Evolutionary conservation across 495 filamentous ascomycete species (phyloP), one percentile per base, ranked within the genome.

Genomic region (Aspergillus hancockii): DNA sequence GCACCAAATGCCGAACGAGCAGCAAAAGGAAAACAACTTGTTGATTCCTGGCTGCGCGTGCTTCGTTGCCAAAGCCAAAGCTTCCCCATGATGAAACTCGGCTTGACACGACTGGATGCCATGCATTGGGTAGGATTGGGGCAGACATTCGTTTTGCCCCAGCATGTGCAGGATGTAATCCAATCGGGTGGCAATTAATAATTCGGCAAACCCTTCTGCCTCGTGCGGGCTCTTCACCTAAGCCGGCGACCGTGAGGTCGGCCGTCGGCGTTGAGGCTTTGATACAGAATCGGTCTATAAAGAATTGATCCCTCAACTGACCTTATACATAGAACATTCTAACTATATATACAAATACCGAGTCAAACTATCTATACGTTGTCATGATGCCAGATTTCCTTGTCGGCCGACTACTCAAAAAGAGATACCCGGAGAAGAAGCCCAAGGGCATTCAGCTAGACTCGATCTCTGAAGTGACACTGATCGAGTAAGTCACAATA

Each of bases 31-130:
- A 74, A 71, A 40, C 62, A 70, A 19, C 52, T 75, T 3, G 64
- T 74, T n/a, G 66, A 75, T 12, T 69, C 63, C 8, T 75, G 71
- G 73, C 55, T 68, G 25, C 68, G 65, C 13, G 67, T 69, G 10
- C 54, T 75, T 3, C 63, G 70, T 6, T 67, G 65, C 28, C 71
- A 74, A 49, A 70, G 67, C 14, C 60, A 57, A 19, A 70, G 70
- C 30, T 71, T 71, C 40, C 53, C 68, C 4, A 63, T 73, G n/a
- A 64, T 75, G 19, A 68, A 69, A 46, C 59, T 74, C 4, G 73
- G 73, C 0, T 55, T 75, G 3, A 63, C 69, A 1, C 64, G 73
- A 9, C 53, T 75, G 16, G 68, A 74, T 60, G 69, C 69, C 5
- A 51, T 69, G 45, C 67, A 69, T 23, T 69, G 69, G 63, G 62